Base-by-base conservation (phyloP, 768 basidiomycete genomes). In the Podaxis pistillaris region DNA sequence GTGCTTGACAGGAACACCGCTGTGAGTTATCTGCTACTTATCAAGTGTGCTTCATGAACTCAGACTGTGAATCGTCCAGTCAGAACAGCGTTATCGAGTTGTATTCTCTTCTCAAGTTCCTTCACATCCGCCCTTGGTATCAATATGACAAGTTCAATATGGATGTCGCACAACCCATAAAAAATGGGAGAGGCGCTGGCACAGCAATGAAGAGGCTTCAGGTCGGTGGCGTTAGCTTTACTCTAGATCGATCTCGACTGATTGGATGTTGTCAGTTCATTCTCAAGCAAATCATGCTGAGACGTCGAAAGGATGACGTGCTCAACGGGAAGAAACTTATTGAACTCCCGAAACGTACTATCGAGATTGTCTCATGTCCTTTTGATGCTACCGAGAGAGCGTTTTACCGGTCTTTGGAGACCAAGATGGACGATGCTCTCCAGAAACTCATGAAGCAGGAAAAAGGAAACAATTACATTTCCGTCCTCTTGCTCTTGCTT, bases 61-160 rank as follows among this genome's bases (percentile, higher is more conserved):
- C 19, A 50, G 11, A 12, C 22, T 6, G 24, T 24, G 9, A 24
- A 24, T 50, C 13, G 24, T 15, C 61, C 78, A 89, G 87, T 83
- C 90, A 98, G 80, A 98, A 99, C 76, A 89, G 80, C 54, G 90
- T 98, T 17, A 87, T 90, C 52, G 97, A 99, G 68, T 77, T 99
- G 5, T 97, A 86, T 71, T 91, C 94, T 2, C 79, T 98, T 37
- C 82, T 98, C 68, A 89, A 92, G 63, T 99, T 98, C 75, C 77
- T 98, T 28, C 88, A 89, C 3, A 80, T 94, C 66, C 86, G 85
- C 66, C 96, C 95, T 0, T 78, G 96, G 33, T 87, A 90, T 62
- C 83, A 92, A 40, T 93, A 88, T 87, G 72, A 83, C 3, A 84
- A 79, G 2, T 99, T 98, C 80, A 91, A 91, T 56, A 77, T 78